These are phyloP conservation scores for Aspergillus saccharolyticus DNA, from an alignment of 495 filamentous ascomycete species.

Conservation along the genomic window DNA sequence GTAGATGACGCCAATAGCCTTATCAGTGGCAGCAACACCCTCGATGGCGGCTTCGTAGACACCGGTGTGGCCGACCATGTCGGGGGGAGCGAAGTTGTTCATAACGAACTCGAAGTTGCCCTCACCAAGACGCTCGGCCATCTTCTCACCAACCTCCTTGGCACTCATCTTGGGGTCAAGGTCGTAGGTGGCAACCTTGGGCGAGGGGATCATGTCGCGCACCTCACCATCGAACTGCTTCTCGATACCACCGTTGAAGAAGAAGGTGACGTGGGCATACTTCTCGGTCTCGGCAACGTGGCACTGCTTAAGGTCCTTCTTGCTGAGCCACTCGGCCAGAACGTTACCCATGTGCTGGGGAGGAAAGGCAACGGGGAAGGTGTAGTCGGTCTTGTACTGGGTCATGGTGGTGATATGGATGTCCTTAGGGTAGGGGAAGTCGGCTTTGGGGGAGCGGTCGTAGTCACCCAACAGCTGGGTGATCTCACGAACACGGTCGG, in stretches of 20 bases:
- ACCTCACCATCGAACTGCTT: constrained; percentile 90
- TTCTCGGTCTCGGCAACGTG: constrained; percentile 99
- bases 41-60: constrained; percentile 94
- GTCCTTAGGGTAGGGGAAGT: constrained; percentile 92
- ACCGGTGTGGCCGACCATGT: constrained; percentile 99
- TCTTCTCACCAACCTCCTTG: constrained; percentile 77
- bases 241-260: constrained; percentile 99
- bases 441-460: constrained; percentile 82
- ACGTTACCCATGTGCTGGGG: constrained; percentile 96
- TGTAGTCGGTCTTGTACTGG: constrained; percentile 93
- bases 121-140: constrained; percentile 74
- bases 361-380: constrained; percentile 88
- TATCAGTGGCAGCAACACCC: constrained; percentile 79
- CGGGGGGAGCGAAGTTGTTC: constrained; percentile 99
- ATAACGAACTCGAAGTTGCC: constrained; percentile 89
- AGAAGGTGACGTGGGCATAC: constrained; percentile 98
- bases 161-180: constrained; percentile 95
- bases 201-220: constrained; percentile 68
- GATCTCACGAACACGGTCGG: constrained; percentile 93
- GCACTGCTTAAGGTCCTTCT: constrained; percentile 82
- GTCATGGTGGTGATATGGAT: constrained; percentile 96
- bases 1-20: constrained; percentile 85
- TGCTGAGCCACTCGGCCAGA: constrained; percentile 88
- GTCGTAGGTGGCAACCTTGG: constrained; percentile 92
- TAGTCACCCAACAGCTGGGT: constrained; percentile 89